Conservation (phyloP, 441 rosid genomes). For the Jatropha multifida region DNA sequence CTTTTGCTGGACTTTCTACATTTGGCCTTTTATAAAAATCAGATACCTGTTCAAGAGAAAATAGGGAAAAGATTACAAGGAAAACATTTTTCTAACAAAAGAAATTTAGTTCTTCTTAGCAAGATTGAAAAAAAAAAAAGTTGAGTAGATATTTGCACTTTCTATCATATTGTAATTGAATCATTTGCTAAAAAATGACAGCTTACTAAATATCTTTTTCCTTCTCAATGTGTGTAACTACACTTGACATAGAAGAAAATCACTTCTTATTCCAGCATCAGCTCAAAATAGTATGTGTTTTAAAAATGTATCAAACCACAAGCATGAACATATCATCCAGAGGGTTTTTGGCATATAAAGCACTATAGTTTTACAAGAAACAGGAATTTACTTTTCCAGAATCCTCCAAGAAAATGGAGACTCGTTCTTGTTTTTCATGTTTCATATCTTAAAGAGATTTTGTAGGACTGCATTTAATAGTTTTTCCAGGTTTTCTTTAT, state of each 20-base stretch:
- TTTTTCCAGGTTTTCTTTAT: not conserved
- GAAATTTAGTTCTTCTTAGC: not conserved
- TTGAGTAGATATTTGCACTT: not conserved
- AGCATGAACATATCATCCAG: not conserved
- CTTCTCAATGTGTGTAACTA: too few species aligned
- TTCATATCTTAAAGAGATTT: not conserved
- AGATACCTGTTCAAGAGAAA: slow-evolving; percentile 60
- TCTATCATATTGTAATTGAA: not conserved
- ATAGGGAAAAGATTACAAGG: slow-evolving; percentile 18
- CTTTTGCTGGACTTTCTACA: slow-evolving; percentile 87
- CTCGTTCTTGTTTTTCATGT: not conserved
- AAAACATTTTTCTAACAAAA: slow-evolving; percentile 14
- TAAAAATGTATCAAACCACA: not conserved
- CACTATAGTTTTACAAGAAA: not conserved
- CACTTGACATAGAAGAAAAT: not conserved
- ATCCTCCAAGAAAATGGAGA: not conserved
- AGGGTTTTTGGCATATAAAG: not conserved
- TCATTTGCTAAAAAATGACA: not conserved
- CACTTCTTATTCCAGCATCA: not conserved
- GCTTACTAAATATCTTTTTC: not conserved
- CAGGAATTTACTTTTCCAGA: not conserved
- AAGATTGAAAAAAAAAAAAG: not conserved
- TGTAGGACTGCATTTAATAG: not conserved
- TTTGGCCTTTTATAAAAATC: slow-evolving; percentile 84
- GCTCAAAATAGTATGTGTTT: not conserved